Evolutionary conservation across 2,329 filamentous ascomycete genomes (phyloP), one percentile per base, ranked within the genome.

Genomic region (Epichloe coenophiala): DNA sequence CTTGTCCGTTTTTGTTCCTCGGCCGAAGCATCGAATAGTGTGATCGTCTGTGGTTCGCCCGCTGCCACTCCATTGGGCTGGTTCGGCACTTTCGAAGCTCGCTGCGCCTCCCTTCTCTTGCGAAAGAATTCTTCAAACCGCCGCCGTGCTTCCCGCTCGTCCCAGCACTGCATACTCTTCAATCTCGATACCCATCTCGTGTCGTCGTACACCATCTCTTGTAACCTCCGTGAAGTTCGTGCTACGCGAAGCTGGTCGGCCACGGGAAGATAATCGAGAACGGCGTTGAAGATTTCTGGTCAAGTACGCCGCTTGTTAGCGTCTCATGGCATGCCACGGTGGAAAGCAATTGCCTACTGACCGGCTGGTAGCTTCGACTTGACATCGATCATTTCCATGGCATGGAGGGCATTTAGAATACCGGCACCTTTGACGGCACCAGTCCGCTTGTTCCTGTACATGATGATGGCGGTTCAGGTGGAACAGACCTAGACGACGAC

Each of bases 151-250:
- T 95, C 91, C 3, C 72, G 67, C 63, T 98, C 93, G 61, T 95
- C 84, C 93, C 93, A 98, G 57, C 86, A 85, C 2, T 84, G 87
- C 82, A 98, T 95, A 52, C 77, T 82, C 63, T 86, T 86, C 50
- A 98, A 69, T 55, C 87, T 79, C 56, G 87, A 81, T 39, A 97
- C 86, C 93, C 93, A 98, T 71, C 91, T 79, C 47, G 89, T 88
- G 66, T 98, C 93, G 65, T 98, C 93, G 68, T 97, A 98, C 3
- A 96, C 90, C 90, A 98, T 98, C 69, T 98, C 93, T 63, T 86
- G 84, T 76, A 97, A 80, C 54, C 88, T 86, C 62, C 80, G 85
- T 52, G 88, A 95, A 23, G 86, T 83, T 55, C 84, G 83, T 43
- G 93, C 91, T 63, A 88, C 91, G 58, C 82, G 81, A 64, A 97